These are phyloP conservation scores for Xylaria sp. DNA, from an alignment of 2,329 filamentous ascomycete genomes.

Conservation along the genomic window DNA sequence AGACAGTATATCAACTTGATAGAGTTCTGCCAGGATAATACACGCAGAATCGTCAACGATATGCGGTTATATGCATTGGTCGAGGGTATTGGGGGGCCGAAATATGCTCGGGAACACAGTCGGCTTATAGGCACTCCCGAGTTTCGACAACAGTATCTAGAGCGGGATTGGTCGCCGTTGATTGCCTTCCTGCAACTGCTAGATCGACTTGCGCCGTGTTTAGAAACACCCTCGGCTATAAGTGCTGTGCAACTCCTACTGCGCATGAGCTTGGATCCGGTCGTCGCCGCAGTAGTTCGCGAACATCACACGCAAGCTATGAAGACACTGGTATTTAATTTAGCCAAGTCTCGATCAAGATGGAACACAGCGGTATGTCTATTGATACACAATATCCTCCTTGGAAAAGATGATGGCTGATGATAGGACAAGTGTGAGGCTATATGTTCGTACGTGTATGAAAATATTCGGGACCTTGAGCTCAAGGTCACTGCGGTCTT, in stretches of 20 bases:
- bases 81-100: slow-evolving; percentile 49
- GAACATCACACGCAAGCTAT: slow-evolving; percentile 34
- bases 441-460: slow-evolving; percentile 44
- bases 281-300: slow-evolving; percentile 35
- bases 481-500: slow-evolving; percentile 55
- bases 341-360: slow-evolving; percentile 33
- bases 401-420: neutral
- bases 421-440: slow-evolving; percentile 41
- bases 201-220: slow-evolving; percentile 32
- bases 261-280: slow-evolving; percentile 50
- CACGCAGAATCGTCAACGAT: slow-evolving; percentile 41
- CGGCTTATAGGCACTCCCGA: slow-evolving; percentile 26
- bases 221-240: slow-evolving; percentile 34
- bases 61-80: slow-evolving; percentile 51
- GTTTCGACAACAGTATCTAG: slow-evolving; percentile 29
- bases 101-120: slow-evolving; percentile 36
- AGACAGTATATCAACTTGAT: slow-evolving; percentile 56
- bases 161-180: slow-evolving; percentile 44
- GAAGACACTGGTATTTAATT: slow-evolving; percentile 38
- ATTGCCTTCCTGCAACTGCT: slow-evolving; percentile 42
- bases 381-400: neutral
- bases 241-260: slow-evolving; percentile 45
- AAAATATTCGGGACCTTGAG: slow-evolving; percentile 41
- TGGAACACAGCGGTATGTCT: slow-evolving; percentile 43
- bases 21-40: slow-evolving; percentile 40